Percentiles rank a stretch among this genome's conserved stretches.
These are phyloP conservation scores for Herpetomonas tarakana DNA, from an alignment of 208 protist species.

Conservation along the genomic window DNA sequence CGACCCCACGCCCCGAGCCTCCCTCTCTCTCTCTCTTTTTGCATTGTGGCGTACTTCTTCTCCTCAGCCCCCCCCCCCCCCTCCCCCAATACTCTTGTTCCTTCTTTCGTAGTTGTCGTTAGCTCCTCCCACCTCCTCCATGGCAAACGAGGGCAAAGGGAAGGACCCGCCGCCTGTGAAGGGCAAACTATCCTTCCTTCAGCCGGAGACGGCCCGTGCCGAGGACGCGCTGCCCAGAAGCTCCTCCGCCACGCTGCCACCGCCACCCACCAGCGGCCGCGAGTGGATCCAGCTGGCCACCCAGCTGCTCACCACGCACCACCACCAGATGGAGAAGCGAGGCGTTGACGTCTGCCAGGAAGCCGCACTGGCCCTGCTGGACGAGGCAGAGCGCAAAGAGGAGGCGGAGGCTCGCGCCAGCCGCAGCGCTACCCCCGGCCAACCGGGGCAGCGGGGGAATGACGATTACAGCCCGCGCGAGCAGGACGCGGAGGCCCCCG, in stretches of 20 bases:
- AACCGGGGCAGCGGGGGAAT: constrained; percentile 8
- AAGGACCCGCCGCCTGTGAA: not conserved
- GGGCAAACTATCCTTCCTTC: constrained; percentile 11
- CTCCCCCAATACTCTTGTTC: too few relatives aligned
- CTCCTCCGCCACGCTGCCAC: constrained; percentile 1
- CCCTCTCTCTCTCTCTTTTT: too few relatives aligned
- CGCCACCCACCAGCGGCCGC: constrained; percentile 15
- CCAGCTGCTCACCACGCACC: constrained; percentile 27
- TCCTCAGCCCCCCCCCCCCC: too few relatives aligned
- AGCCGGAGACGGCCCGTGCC: not conserved
- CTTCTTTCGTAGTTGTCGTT: too few relatives aligned
- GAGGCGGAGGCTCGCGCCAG: constrained; percentile 10
- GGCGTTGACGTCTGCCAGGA: constrained; percentile 48
- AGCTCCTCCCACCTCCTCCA: too few relatives aligned
- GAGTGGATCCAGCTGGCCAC: constrained; percentile 43
- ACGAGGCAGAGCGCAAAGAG: constrained; percentile 28
- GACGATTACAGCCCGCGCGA: constrained; percentile 13
- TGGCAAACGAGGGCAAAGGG: too few relatives aligned
- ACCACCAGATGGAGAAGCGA: constrained; percentile 20
- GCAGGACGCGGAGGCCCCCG: not conserved
- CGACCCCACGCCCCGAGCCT: too few relatives aligned
- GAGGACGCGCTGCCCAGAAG: constrained; percentile 4
- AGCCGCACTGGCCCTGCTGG: constrained; percentile 38
- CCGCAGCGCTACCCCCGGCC: constrained; percentile 5
- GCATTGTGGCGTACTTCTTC: too few relatives aligned